Evolutionary conservation across 371 early-diverging fungal genomes (phyloP).

Genomic region (Actinomucor elegans): DNA sequence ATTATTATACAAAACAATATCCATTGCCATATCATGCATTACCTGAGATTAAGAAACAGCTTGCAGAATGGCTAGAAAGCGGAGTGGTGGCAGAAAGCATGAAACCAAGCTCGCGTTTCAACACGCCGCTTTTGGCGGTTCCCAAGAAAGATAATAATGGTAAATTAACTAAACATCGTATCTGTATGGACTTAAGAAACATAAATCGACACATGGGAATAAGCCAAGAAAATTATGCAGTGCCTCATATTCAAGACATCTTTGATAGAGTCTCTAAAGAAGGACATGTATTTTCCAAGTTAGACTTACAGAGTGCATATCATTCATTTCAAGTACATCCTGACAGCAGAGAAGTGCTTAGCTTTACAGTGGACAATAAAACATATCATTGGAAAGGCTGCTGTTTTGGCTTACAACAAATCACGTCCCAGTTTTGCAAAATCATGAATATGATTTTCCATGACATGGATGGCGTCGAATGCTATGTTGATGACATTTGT

Average conservation of each 20-base stretch:
- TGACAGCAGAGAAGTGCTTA: constrained; percentile 12
- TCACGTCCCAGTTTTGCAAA: constrained; percentile 23
- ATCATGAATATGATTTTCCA: background rate
- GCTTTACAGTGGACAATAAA: constrained; percentile 13
- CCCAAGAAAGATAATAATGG: background rate
- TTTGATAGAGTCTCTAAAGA: background rate
- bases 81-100: background rate
- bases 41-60: background rate
- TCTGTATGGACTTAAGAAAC: background rate
- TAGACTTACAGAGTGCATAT: constrained; percentile 29
- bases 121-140: background rate
- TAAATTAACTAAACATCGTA: background rate
- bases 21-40: background rate
- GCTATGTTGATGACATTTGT: constrained; percentile 1
- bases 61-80: background rate
- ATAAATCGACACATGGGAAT: background rate
- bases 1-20: background rate
- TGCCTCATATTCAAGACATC: background rate
- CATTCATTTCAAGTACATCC: constrained; percentile 25
- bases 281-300: constrained; percentile 19
- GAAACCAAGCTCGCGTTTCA: background rate
- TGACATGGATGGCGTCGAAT: background rate
- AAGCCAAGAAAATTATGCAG: background rate
- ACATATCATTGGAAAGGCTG: constrained; percentile 25
- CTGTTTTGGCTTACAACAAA: constrained; percentile 27